These are phyloP conservation scores for Xerocomellus intermedius DNA, from an alignment of 768 basidiomycete genomes.

Conservation along the genomic window DNA sequence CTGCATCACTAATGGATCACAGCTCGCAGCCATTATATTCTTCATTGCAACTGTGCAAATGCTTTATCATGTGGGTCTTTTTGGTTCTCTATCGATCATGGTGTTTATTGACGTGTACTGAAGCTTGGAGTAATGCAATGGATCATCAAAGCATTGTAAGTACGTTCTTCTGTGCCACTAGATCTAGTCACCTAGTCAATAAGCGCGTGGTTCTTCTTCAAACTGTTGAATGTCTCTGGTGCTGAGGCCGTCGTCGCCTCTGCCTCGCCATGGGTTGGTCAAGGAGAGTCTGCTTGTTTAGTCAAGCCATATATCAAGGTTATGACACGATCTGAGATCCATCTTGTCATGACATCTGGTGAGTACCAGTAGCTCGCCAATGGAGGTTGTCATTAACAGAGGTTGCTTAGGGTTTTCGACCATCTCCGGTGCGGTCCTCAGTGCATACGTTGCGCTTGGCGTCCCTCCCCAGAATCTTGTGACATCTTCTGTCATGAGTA, in stretches of 20 bases:
- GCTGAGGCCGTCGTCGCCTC: slow-evolving; percentile 93
- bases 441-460: slow-evolving; percentile 77
- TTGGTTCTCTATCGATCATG: neutral
- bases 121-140: slow-evolving; percentile 89
- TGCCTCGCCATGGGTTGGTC: slow-evolving; percentile 91
- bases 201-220: slow-evolving; percentile 93
- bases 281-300: slow-evolving; percentile 86
- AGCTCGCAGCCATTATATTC: slow-evolving; percentile 84
- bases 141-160: slow-evolving; percentile 82
- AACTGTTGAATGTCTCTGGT: slow-evolving; percentile 87
- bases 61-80: slow-evolving; percentile 65
- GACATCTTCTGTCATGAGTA: slow-evolving; percentile 92
- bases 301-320: slow-evolving; percentile 80
- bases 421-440: slow-evolving; percentile 87
- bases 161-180: slow-evolving; percentile 2
- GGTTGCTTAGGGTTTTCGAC: slow-evolving; percentile 66
- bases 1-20: slow-evolving; percentile 15
- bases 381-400: slow-evolving; percentile 2
- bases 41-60: slow-evolving; percentile 93
- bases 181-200: neutral
- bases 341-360: slow-evolving; percentile 85
- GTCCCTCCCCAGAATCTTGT: slow-evolving; percentile 78
- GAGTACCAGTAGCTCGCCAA: slow-evolving; percentile 8
- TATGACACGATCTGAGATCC: slow-evolving; percentile 87
- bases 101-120: neutral